Evolutionary conservation across 1,284 basidiomycete species (phyloP), one percentile per base, ranked within the genome.

Genomic region (Schizopora paradoxa): DNA sequence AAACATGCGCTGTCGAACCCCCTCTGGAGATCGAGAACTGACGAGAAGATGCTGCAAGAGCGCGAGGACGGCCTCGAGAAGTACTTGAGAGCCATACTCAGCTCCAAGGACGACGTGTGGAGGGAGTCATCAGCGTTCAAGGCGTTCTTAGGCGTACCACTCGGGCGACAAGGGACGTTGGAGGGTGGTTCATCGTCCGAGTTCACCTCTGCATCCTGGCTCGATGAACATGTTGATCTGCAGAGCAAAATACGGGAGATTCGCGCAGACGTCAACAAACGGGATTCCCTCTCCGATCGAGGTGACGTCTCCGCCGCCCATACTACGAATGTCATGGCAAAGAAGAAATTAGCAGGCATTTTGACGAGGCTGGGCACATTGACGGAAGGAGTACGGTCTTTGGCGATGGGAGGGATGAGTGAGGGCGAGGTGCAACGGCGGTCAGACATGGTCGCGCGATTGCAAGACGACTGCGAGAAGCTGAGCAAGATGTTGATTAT

Each of bases 381-480:
- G n/a, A 84, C 79, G 14, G 72, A 76, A 48, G 88, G 83, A 10
- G 66, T 94, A 56, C 71, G 77, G 54, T 73, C 70, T 35, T 70
- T 88, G 33, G 84, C 71, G 2, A 65, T 79, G 59, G 70, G 68
- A 22, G 86, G 84, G 27, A 78, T 91, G 70, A 86, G 78, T 52
- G 81, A 90, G 61, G 89, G 90, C 34, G 90, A 94, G 69, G 67
- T 88, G 56, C 81, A 85, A 62, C 70, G 92, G 48, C 73, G 92
- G 51, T 82, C 82, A 49, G 89, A 91, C 57, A 82, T 93, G 78
- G 79, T 90, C 44, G 83, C 83, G 44, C 73, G 81, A 39, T 66
- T 95, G 54, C 82, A 86, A 63, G 89, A 91, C 61, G 87, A 92
- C 57, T 88, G 86, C 67, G 85, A 90, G 69, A 86, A 82, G 66